These are phyloP conservation scores for Tuber borchii DNA, from an alignment of 495 filamentous ascomycete species.

Conservation along the genomic window DNA sequence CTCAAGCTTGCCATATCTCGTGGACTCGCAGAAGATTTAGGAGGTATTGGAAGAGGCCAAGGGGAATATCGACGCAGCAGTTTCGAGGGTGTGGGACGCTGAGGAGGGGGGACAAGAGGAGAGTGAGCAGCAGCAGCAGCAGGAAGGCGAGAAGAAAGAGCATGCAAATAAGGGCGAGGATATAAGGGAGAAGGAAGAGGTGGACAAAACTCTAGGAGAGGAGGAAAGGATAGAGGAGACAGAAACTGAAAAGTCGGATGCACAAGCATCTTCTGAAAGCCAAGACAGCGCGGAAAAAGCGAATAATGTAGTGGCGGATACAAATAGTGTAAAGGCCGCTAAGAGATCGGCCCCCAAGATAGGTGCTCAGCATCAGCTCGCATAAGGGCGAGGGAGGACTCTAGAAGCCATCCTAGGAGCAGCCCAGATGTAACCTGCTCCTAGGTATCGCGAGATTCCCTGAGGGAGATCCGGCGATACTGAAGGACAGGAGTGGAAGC, in stretches of 20 bases:
- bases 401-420: constrained; percentile 10
- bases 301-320: background rate
- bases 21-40: constrained; percentile 52
- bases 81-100: constrained; percentile 53
- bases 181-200: background rate
- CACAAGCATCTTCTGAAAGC: background rate
- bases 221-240: background rate
- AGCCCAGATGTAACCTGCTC: no score
- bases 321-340: background rate
- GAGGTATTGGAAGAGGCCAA: constrained; percentile 55
- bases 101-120: constrained; percentile 38
- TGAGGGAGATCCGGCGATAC: no score
- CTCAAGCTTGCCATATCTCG: constrained; percentile 53
- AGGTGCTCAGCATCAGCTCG: constrained; percentile 6
- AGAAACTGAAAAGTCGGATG: constrained; percentile 8
- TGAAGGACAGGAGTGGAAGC: no score
- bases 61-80: constrained; percentile 56
- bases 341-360: constrained; percentile 1
- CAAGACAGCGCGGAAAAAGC: constrained; percentile 5
- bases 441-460: no score
- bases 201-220: background rate
- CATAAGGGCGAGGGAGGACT: constrained; percentile 13
- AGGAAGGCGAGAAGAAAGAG: constrained; percentile 3
- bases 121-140: constrained; percentile 3
- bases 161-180: constrained; percentile 6